Conservation (phyloP, 2,329 filamentous ascomycete species). For the Penicillium expansum region DNA sequence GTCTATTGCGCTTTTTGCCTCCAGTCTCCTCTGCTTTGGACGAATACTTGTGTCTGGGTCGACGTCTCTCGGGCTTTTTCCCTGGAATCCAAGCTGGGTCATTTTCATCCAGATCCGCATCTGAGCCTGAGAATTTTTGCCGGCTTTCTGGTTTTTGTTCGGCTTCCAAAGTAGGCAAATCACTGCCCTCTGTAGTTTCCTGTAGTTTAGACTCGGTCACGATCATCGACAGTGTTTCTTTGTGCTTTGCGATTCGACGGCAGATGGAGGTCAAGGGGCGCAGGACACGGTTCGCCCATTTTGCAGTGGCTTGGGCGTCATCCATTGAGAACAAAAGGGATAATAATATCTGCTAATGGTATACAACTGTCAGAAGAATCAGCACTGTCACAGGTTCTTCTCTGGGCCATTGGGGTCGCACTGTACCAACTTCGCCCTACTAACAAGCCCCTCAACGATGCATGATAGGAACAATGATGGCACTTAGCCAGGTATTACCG, state of each 20-base stretch:
- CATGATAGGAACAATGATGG: conserved; percentile 16
- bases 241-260: conserved; percentile 42
- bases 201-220: conserved; percentile 22
- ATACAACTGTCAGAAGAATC: conserved; percentile 5
- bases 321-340: conserved; percentile 30
- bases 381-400: conserved; percentile 4
- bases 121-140: conserved; percentile 28
- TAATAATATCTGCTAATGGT: conserved; percentile 7
- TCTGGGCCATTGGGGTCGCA: conserved; percentile 1
- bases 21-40: conserved; percentile 27
- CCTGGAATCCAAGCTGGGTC: conserved; percentile 44
- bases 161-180: not conserved
- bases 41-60: conserved; percentile 40
- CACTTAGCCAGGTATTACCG: conserved; percentile 5
- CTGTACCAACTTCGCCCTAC: conserved; percentile 7
- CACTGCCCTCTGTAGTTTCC: conserved; percentile 6
- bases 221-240: conserved; percentile 33
- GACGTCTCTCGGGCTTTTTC: conserved; percentile 30
- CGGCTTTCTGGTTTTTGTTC: not conserved
- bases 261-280: conserved; percentile 43
- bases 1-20: conserved; percentile 26
- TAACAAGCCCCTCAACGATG: conserved; percentile 8
- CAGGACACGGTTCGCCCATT: conserved; percentile 46
- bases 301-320: conserved; percentile 39
- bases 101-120: conserved; percentile 36